Conservation (phyloP, 2,329 filamentous ascomycete genomes). For the Fusarium azukiicola region DNA sequence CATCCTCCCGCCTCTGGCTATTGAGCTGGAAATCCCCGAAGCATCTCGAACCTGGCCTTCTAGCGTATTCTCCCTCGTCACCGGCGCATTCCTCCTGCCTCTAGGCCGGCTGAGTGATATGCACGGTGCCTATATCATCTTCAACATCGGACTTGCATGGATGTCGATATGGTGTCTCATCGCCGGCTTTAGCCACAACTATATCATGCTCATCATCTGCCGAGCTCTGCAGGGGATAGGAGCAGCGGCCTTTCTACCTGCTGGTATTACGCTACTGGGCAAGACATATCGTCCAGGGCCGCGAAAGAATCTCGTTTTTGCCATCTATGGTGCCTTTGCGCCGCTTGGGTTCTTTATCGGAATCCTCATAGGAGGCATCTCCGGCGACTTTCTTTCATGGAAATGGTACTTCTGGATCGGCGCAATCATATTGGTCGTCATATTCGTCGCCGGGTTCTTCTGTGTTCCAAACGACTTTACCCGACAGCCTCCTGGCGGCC, state of each 20-base stretch:
- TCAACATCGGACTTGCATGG: constrained; percentile 21
- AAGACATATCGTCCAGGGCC: constrained; percentile 25
- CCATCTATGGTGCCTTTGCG: constrained; percentile 21
- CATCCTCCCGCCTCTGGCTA: constrained; percentile 22
- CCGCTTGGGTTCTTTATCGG: constrained; percentile 21
- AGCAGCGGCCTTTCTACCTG: constrained; percentile 20
- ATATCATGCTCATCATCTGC: constrained; percentile 15
- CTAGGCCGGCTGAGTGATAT: constrained; percentile 25
- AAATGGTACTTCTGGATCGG: constrained; percentile 33
- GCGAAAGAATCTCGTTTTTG: constrained; percentile 27
- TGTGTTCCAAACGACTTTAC: constrained; percentile 1
- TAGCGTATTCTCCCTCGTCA: constrained; percentile 27
- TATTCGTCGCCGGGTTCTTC: not conserved
- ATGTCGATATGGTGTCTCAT: constrained; percentile 20
- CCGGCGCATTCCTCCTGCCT: constrained; percentile 8
- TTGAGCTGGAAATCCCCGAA: constrained; percentile 27
- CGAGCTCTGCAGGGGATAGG: constrained; percentile 26
- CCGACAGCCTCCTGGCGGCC: not conserved
- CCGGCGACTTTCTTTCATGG: constrained; percentile 3
- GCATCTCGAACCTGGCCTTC: constrained; percentile 23
- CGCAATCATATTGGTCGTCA: constrained; percentile 9
- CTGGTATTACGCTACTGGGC: constrained; percentile 17
- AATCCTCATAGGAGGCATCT: constrained; percentile 20
- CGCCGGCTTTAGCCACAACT: constrained; percentile 22
- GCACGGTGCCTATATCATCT: constrained; percentile 18